A percentile compares a stretch with the other conserved stretches of the same genome.
These are phyloP conservation scores for Saccharomycopsis sp. DNA, from an alignment of 805 yeast genomes.

Conservation along the genomic window DNA sequence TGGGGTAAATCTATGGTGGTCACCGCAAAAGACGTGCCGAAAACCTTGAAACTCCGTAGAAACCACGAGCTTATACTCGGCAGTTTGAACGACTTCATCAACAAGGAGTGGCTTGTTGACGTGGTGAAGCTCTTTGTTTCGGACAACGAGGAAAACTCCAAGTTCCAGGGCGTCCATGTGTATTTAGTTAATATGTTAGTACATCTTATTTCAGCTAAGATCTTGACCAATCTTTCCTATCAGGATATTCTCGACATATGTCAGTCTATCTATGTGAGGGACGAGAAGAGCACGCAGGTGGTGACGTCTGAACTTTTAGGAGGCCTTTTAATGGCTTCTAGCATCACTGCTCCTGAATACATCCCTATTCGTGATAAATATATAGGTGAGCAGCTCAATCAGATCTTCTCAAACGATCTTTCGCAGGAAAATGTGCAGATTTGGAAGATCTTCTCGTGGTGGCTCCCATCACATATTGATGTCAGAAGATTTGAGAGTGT, in stretches of 20 bases:
- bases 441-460: constrained; percentile 75
- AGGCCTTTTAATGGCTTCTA: constrained; percentile 51
- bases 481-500: constrained; percentile 51
- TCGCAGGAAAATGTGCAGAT: constrained; percentile 66
- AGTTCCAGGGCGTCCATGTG: constrained; percentile 61
- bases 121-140: constrained; percentile 48
- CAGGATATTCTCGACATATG: constrained; percentile 49
- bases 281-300: constrained; percentile 73
- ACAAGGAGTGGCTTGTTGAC: constrained; percentile 51
- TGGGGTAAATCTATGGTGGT: constrained; percentile 60
- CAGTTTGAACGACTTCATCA: constrained; percentile 39
- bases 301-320: constrained; percentile 63
- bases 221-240: constrained; percentile 37
- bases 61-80: constrained; percentile 39
- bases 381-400: constrained; percentile 37
- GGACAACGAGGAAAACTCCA: constrained; percentile 63
- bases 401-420: constrained; percentile 49
- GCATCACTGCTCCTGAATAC: constrained; percentile 33
- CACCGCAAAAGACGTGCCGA: constrained; percentile 31
- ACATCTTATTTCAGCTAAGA: constrained; percentile 40
- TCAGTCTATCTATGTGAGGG: constrained; percentile 45
- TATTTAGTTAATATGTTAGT: constrained; percentile 47
- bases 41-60: constrained; percentile 29
- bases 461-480: constrained; percentile 63
- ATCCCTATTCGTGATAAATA: constrained; percentile 38